phyloP scores from a whole-genome alignment of 768 basidiomycete genomes.

The Coprinellus micaceus region DNA sequence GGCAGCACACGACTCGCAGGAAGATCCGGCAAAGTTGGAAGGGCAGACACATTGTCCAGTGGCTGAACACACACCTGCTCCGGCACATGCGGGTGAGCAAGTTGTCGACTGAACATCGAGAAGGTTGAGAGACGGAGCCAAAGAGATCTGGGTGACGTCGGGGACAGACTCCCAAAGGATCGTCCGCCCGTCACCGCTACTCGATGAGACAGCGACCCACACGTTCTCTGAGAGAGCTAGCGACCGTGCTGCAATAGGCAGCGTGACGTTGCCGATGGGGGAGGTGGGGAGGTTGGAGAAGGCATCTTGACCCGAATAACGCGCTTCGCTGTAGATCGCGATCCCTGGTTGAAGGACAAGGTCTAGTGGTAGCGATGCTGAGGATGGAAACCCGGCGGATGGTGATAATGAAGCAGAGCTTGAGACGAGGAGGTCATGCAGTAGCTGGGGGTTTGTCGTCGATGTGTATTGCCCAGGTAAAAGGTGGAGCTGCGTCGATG shows the following conservation, averaged over 20 bases:
- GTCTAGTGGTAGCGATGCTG: conserved; percentile 57
- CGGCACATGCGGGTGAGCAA: conserved; percentile 69
- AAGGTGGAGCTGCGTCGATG: conserved; percentile 55
- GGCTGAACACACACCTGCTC: conserved; percentile 54
- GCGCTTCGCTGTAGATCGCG: conserved; percentile 53
- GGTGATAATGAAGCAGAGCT: conserved; percentile 56
- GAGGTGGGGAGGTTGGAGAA: conserved; percentile 57
- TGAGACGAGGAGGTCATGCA: conserved; percentile 63
- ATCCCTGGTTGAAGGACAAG: conserved; percentile 67
- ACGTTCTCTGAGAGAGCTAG: conserved; percentile 62
- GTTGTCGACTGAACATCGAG: conserved; percentile 68
- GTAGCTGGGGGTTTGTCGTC: conserved; percentile 66
- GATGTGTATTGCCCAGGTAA: conserved; percentile 76
- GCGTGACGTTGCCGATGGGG: conserved; percentile 44
- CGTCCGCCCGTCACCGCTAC: conserved; percentile 50
- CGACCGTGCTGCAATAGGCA: conserved; percentile 53
- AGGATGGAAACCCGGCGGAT: conserved; percentile 55
- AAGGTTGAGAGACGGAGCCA: conserved; percentile 50
- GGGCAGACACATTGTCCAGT: conserved; percentile 68
- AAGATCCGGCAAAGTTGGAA: conserved; percentile 65
- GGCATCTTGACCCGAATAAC: conserved; percentile 63
- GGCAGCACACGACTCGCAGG: conserved; percentile 68
- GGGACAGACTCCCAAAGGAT: conserved; percentile 80
- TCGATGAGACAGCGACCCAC: conserved; percentile 62
- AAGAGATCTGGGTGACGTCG: conserved; percentile 65